Evolutionary conservation across 2,329 filamentous ascomycete species (phyloP), one percentile per base, ranked within the genome.

Genomic region (Paraphaeosphaeria minitans): DNA sequence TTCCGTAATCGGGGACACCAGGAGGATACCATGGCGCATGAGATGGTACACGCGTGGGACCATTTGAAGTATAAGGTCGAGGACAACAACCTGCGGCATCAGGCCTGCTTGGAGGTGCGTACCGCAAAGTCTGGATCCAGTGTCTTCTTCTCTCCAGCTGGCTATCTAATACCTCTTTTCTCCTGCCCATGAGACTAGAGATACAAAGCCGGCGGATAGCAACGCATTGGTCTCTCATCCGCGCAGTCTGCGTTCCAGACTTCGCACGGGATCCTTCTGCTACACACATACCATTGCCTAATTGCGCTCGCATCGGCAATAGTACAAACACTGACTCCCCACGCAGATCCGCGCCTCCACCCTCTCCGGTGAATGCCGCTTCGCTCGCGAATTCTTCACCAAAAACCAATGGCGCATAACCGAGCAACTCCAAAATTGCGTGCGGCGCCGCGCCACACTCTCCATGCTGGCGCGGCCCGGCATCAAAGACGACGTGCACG

Each of bases 21-120:
- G 67, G 95, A 99, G 80, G 95, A 99, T 76, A 97, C 93, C 12
- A 82, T 99, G 71, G 89, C 93, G 29, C 95, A 99, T 78, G 95
- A 99, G 81, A 96, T 99, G 92, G 90, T 99, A 54, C 95, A 99
- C 77, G 93, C 93, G 1, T 98, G 93, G 83, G 95, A 99, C 75
- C 90, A 96, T 75, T 74, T 98, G 67, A 82, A 94, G 63, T 99
- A 92, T 82, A 95, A 97, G 78, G 88, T 97, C 46, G 89, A 98
- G 73, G 91, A 90, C 81, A 78, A 81, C n/a, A 86, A 91, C 75
- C 75, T 99, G 77, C 87, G 89, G 75, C 95, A 99, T 79, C 91
- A 93, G 37, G 95, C 95, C 56, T 99, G 95, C 77, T 90, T 93
- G 56, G 95, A 99, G 88, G 92, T 94, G 78, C 63, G 79, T 75